A percentile compares a stretch with the other conserved stretches of the same genome.
Conservation (phyloP, 2,329 filamentous ascomycete genomes). For the Fusarium robinianum region DNA sequence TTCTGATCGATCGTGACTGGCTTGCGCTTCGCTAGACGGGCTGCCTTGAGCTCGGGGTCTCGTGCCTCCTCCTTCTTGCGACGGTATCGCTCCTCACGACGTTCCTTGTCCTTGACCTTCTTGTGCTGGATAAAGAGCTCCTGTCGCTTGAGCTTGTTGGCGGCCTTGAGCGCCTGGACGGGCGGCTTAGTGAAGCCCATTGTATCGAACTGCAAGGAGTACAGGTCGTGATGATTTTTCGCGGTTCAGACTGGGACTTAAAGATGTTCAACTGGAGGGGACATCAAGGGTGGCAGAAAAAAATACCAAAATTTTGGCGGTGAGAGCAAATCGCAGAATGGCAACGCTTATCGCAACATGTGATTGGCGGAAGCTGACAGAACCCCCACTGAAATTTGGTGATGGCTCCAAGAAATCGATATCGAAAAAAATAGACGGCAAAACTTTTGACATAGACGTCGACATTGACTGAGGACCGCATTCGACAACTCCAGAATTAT, state of each 20-base stretch:
- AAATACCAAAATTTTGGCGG: slow-evolving; percentile 43
- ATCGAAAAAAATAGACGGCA: slow-evolving; percentile 15
- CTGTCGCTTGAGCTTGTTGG: slow-evolving; percentile 81
- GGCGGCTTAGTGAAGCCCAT: slow-evolving; percentile 45
- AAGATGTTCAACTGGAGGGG: slow-evolving; percentile 28
- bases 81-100: slow-evolving; percentile 75
- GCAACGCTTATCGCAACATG: no score
- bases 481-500: slow-evolving; percentile 40
- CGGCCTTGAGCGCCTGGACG: slow-evolving; percentile 51
- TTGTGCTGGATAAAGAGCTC: slow-evolving; percentile 81
- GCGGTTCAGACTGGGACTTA: no score
- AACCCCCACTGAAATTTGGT: slow-evolving; percentile 18
- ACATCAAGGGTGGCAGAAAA: slow-evolving; percentile 31
- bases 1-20: slow-evolving; percentile 84
- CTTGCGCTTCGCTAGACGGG: slow-evolving; percentile 76
- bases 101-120: slow-evolving; percentile 71
- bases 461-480: slow-evolving; percentile 13
- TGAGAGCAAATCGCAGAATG: slow-evolving; percentile 33
- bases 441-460: slow-evolving; percentile 22
- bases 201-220: slow-evolving; percentile 6
- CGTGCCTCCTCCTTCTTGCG: slow-evolving; percentile 85
- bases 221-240: slow-evolving; percentile 3
- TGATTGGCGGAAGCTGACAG: slow-evolving; percentile 28
- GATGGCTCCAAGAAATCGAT: slow-evolving; percentile 26
- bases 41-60: slow-evolving; percentile 74